A percentile compares a stretch with the other conserved stretches of the same genome.
phyloP scores from a whole-genome alignment of 495 filamentous ascomycete genomes.

The Diplogelasinospora grovesii region DNA sequence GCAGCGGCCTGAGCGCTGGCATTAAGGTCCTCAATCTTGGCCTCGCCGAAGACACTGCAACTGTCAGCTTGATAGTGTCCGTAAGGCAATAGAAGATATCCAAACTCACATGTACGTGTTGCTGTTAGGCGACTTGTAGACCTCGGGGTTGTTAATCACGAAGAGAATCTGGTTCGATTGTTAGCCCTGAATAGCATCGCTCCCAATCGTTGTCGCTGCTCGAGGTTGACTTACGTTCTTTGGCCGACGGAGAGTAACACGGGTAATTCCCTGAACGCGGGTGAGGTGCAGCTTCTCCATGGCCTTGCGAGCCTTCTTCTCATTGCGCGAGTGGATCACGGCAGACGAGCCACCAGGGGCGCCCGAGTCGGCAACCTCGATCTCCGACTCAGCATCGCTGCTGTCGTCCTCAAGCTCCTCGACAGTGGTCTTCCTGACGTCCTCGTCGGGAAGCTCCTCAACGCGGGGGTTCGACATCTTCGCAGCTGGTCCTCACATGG shows the following conservation, averaged over 20 bases:
- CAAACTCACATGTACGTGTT: conserved; percentile 95
- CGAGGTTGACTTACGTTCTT: conserved; percentile 99
- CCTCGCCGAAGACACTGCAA: conserved; percentile 94
- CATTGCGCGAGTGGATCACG: conserved; percentile 92
- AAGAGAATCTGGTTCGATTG: conserved; percentile 72
- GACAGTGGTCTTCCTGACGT: conserved; percentile 68
- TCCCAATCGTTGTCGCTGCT: background rate
- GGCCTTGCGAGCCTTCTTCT: conserved; percentile 99
- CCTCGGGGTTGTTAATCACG: conserved; percentile 98
- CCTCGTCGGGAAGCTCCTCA: conserved; percentile 93
- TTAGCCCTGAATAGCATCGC: conserved; percentile 19
- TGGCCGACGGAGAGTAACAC: conserved; percentile 92
- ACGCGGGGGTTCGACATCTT: conserved; percentile 94
- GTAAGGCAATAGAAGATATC: background rate
- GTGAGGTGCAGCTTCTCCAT: conserved; percentile 97
- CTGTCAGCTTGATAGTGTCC: background rate
- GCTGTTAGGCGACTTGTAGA: conserved; percentile 96
- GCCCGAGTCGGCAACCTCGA: conserved; percentile 59
- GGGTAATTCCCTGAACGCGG: conserved; percentile 93
- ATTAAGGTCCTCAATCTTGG: conserved; percentile 98
- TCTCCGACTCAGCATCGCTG: conserved; percentile 70
- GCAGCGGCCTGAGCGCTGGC: conserved; percentile 91
- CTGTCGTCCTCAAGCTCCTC: conserved; percentile 66
- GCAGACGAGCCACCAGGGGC: conserved; percentile 82
- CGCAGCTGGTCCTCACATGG: conserved; percentile 15